Evolutionary conservation across 208 protist species (phyloP).

Genomic region (Spironucleus salmonicida): DNA sequence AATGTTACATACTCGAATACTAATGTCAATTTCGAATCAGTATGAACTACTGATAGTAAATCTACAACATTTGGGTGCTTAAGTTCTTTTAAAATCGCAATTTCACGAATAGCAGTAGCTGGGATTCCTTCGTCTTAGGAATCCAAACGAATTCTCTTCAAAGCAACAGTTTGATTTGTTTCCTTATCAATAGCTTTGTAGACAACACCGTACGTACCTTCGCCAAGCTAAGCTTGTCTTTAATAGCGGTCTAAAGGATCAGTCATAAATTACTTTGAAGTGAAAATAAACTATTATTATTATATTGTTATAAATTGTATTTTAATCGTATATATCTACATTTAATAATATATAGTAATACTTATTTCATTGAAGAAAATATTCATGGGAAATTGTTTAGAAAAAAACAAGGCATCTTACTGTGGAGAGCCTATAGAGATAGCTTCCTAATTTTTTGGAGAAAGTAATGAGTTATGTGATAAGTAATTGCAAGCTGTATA

Average conservation of each 20-base stretch:
- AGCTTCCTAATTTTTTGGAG: too few species aligned
- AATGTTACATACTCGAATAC: conserved; percentile 63
- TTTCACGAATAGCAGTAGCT: conserved; percentile 51
- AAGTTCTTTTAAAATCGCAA: conserved; percentile 60
- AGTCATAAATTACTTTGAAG: too few species aligned
- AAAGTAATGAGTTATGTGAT: too few species aligned
- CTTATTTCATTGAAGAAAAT: too few species aligned
- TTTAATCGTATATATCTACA: too few species aligned
- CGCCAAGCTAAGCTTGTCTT: conserved; percentile 28
- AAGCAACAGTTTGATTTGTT: conserved; percentile 62
- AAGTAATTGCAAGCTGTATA: too few species aligned
- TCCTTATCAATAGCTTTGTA: conserved; percentile 35
- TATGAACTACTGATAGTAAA: conserved; percentile 58
- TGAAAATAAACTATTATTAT: too few species aligned
- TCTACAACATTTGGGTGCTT: conserved; percentile 78
- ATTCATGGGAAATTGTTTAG: too few species aligned
- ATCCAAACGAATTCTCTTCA: conserved; percentile 88
- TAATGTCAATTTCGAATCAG: conserved; percentile 52
- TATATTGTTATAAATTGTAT: too few species aligned
- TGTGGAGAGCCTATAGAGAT: too few species aligned
- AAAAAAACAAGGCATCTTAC: too few species aligned
- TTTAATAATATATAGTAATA: too few species aligned
- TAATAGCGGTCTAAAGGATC: conserved; percentile 18
- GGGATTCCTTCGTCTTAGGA: conserved; percentile 65
- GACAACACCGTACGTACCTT: conserved; percentile 46